Evolutionary conservation across 257 asterid genomes (phyloP), one percentile per base, ranked within the genome.

Genomic region (Salvia hispanica): DNA sequence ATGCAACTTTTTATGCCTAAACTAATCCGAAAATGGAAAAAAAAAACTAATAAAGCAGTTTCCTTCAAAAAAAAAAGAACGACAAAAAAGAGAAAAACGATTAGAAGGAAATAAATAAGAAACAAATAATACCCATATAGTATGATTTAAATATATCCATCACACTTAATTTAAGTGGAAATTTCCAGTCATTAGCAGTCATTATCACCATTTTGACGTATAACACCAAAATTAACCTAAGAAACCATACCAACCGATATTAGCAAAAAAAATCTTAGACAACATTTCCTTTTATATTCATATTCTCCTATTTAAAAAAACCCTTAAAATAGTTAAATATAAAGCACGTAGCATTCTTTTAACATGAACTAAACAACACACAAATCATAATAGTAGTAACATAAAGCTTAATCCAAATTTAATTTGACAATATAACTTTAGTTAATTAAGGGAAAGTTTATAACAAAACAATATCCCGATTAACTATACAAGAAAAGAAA

Each of bases 191-290:
- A 52, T 18, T 52, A 52, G 7, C 58, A 52, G 18, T 52, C 58
- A 9, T 14, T 18, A 61, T 61, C 52, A 9, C 16, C 18, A 21
- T 63, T 4, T 46, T 33, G 12, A 9, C 6, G 11, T 37, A 36
- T 21, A 55, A n/a, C 47, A 67, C 47, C 56, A 55, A 14, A 31
- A n/a, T 45, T 15, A 56, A 45, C 37, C 57, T 44, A 68, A 31
- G 44, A 57, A 44, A 56, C 31, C 16, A 9, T 18, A 54, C 3
- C 40, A 39, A 54, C 7, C 6, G 40, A 36, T 4, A 2, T 48
- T 14, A 18, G 25, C 43, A 39, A 4, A 18, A 52, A 52, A 18
- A 51, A 51, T 18, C 4, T 16, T 51, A 51, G 2, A 51, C 28
- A 25, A 11, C 28, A 50, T 50, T 16, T 50, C 11, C 3, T 16